phyloP scores from a whole-genome alignment of 2,329 filamentous ascomycete species.

The Colletotrichum musae region DNA sequence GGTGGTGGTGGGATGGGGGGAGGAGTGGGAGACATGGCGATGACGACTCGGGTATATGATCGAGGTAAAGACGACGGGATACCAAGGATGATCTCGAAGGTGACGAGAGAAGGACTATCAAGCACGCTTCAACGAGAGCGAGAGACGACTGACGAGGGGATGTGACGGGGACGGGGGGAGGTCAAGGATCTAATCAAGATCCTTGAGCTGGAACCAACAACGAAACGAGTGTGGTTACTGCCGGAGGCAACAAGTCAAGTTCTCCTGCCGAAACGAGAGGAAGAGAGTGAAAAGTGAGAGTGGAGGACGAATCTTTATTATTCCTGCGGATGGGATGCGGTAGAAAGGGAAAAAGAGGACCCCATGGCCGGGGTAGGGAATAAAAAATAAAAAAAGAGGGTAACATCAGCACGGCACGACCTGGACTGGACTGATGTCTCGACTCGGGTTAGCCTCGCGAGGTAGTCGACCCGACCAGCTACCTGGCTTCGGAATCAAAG shows the following conservation, averaged over 20 bases:
- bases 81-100: constrained; percentile 20
- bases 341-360: constrained; percentile 32
- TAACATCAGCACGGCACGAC: constrained; percentile 25
- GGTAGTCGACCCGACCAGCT: constrained; percentile 33
- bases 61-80: background rate
- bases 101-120: constrained; percentile 11
- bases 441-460: constrained; percentile 36
- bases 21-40: constrained; percentile 15
- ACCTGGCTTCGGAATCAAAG: constrained; percentile 34
- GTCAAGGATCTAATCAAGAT: constrained; percentile 39
- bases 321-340: constrained; percentile 22
- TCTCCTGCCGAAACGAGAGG: constrained; percentile 27
- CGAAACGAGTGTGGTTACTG: constrained; percentile 41
- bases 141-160: constrained; percentile 21
- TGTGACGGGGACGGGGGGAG: constrained; percentile 1
- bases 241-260: constrained; percentile 38
- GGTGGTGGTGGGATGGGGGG: constrained; percentile 13
- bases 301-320: constrained; percentile 39
- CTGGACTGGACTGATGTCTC: constrained; percentile 26
- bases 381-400: constrained; percentile 21
- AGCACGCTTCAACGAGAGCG: constrained; percentile 21
- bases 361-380: constrained; percentile 20
- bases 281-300: constrained; percentile 32
- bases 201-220: constrained; percentile 33
- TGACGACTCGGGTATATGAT: constrained; percentile 7